phyloP scores from a whole-genome alignment of 2,329 filamentous ascomycete species.

The Magnaporthiopsis poae region DNA sequence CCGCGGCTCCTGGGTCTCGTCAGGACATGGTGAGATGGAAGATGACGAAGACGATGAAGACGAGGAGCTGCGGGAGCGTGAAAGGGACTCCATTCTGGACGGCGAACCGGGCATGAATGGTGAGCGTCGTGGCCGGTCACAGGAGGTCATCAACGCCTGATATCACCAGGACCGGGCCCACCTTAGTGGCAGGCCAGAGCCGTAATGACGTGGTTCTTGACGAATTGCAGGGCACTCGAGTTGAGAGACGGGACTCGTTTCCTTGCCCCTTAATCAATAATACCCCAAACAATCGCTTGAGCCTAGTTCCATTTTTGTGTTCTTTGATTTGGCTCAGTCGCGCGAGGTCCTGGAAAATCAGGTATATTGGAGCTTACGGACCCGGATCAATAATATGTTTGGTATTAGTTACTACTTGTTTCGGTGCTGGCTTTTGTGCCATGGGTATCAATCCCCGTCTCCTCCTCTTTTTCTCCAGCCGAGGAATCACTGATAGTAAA shows the following conservation, averaged over 20 bases:
- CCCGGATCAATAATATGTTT: neutral
- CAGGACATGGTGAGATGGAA: constrained; percentile 52
- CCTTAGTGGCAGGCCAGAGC: too few relatives aligned
- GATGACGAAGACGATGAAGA: constrained; percentile 56
- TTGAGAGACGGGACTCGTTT: neutral
- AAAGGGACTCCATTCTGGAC: constrained; percentile 36
- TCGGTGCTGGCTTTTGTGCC: neutral
- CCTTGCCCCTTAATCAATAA: neutral
- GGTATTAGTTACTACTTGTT: neutral
- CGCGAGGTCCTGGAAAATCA: neutral
- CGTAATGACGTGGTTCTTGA: neutral
- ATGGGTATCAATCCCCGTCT: neutral
- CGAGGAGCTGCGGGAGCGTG: constrained; percentile 25
- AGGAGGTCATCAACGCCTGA: constrained; percentile 41
- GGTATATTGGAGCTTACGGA: neutral
- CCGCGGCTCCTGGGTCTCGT: constrained; percentile 75
- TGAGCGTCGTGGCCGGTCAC: constrained; percentile 46
- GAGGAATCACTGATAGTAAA: too few relatives aligned
- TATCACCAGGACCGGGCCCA: neutral
- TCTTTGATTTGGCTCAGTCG: neutral
- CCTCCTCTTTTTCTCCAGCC: neutral
- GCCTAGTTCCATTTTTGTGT: neutral
- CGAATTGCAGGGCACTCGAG: neutral
- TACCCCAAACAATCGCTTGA: neutral
- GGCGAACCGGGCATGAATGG: constrained; percentile 44